A percentile compares a stretch with the other conserved stretches of the same genome.
Conservation (phyloP, 345 rosid genomes). For the Eucalyptus rudis region DNA sequence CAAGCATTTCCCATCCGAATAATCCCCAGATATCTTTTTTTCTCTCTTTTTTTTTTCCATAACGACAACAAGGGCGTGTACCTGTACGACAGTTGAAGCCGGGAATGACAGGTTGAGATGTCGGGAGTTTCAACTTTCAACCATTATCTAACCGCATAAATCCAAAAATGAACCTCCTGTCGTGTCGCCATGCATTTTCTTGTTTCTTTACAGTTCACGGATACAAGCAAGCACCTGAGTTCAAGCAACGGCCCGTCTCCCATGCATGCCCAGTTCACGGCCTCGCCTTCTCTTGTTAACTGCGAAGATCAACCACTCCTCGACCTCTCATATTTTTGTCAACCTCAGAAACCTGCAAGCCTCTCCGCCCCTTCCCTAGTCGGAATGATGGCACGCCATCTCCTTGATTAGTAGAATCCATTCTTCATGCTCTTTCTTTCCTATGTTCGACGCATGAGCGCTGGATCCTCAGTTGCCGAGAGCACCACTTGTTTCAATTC, state of each 20-base stretch:
- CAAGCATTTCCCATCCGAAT: neutral
- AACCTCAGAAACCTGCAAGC: neutral
- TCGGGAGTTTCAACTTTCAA: neutral
- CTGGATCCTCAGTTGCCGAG: neutral
- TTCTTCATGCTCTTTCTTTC: neutral
- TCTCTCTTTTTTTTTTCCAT: no score
- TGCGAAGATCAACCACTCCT: neutral
- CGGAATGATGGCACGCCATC: neutral
- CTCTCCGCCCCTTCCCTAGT: neutral
- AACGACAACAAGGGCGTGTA: neutral
- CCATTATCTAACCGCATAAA: neutral
- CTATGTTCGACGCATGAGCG: neutral
- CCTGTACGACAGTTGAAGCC: neutral
- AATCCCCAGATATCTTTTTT: neutral
- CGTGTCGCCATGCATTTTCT: neutral
- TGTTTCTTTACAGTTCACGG: neutral
- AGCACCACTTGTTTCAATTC: neutral
- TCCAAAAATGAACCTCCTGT: neutral
- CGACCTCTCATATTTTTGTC: neutral
- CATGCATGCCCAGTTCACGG: neutral
- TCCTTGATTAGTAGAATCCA: neutral
- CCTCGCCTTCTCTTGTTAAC: neutral
- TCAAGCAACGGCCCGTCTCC: neutral
- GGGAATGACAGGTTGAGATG: neutral
- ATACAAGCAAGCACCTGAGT: neutral